Base-by-base conservation (phyloP, 768 basidiomycete species). In the Mycena amicta region DNA sequence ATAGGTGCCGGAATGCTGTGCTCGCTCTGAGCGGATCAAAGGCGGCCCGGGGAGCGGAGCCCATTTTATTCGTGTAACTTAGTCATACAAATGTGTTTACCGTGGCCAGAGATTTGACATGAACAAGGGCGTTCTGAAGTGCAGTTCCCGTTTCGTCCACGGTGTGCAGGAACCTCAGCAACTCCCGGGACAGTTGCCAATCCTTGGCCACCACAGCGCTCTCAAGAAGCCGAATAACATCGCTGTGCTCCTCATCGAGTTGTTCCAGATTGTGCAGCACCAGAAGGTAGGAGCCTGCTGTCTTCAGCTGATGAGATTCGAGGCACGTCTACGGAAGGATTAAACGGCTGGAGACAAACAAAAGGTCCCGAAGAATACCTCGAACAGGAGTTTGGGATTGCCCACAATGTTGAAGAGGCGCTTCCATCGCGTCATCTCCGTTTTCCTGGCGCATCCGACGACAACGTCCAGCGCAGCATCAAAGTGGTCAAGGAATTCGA, bases 401-500 rank as follows among this genome's bases (percentile, higher is more conserved):
- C 97, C 97, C 2, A 96, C 95, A 30, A 92, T 81, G 55, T 86
- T 85, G 71, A 99, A 99, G 39, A 99, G 75, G 54, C 88, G 83
- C 46, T 83, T 83, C 97, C 97, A 99, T 51, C 90, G 75, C 3
- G 92, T 88, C 69, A 95, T 83, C 73, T 99, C 97, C 5, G 93
- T 98, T 77, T 99, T 99, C 53, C 97, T 81, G 20, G 97, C 96
- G 66, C 96, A 98, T 4, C 92, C 89, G 11, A 98, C 95, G 13
- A 98, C 92, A 5, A 98, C 95, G 57, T 98, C 94, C 55, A 98
- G 74, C 5, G 90, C 83, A 52, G 84, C 90, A 60, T 95, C 92
- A 68, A 98, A 98, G 69, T 98, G 87, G 67, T 99, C 97, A 62
- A 99, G 75, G 67, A 99, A 98, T 61, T 93, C 91, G 60, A 98